Conservation (phyloP, 805 yeast species). For the Yarrowia alimentaria region DNA sequence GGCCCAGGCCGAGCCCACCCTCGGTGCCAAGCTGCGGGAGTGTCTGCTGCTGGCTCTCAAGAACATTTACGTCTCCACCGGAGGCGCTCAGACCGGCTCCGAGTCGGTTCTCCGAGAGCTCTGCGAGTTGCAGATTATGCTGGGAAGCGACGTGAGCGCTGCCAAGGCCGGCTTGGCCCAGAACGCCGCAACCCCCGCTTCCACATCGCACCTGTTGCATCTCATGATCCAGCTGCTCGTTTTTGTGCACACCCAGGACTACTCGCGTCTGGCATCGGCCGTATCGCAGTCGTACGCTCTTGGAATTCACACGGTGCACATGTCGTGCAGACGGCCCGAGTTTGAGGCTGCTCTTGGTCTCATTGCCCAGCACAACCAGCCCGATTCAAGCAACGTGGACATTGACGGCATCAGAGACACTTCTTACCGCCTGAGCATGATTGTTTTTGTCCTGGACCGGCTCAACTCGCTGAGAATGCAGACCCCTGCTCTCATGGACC, state of each 20-base stretch:
- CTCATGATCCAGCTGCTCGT: constrained; percentile 40
- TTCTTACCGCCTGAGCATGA: constrained; percentile 32
- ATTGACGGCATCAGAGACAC: constrained; percentile 30
- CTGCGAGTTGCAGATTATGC: constrained; percentile 24
- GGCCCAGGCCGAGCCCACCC: constrained; percentile 37
- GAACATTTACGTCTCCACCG: constrained; percentile 20
- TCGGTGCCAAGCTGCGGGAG: constrained; percentile 33
- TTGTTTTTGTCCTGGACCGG: constrained; percentile 30
- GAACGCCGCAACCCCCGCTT: constrained; percentile 25
- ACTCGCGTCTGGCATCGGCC: constrained; percentile 42
- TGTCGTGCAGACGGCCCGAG: constrained; percentile 11
- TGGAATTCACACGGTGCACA: constrained; percentile 1
- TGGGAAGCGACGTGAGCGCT: constrained; percentile 23
- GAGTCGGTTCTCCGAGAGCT: constrained; percentile 2
- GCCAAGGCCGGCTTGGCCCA: constrained; percentile 19
- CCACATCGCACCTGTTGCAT: constrained; percentile 36
- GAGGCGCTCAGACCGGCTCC: constrained; percentile 26
- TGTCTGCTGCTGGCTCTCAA: constrained; percentile 18
- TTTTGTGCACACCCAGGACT: constrained; percentile 38
- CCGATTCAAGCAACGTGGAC: constrained; percentile 11
- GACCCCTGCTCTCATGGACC: constrained; percentile 22
- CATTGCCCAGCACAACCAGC: constrained; percentile 15
- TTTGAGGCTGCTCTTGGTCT: constrained; percentile 17
- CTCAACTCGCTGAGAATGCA: constrained; percentile 28
- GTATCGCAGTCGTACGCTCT: constrained; percentile 36